Evolutionary conservation across 2,329 filamentous ascomycete genomes (phyloP), one percentile per base, ranked within the genome.

Genomic region (Paracorniculantispora psalliotae): DNA sequence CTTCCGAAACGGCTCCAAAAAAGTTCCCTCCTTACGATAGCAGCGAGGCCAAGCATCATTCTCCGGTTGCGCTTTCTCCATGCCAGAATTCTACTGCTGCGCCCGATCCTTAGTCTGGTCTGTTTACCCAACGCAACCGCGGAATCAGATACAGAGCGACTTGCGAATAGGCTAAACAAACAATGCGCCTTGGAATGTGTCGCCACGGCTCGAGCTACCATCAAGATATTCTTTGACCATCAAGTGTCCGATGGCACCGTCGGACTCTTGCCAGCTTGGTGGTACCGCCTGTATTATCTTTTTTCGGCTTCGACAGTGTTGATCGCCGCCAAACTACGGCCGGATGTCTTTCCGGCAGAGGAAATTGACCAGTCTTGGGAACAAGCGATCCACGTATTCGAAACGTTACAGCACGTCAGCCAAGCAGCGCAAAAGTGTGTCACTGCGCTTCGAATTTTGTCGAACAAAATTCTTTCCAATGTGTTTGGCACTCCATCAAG

Each of bases 241-340:
- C 70, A 71, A n/a, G 62, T 64, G 0, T 60, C 64, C 6, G 69
- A 75, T 7, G 67, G 65, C 5, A 71, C 69, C 0, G 65, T 73
- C 1, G 72, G 72, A 0, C 62, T 74, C 0, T 62, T 75, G 0
- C 73, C 72, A 2, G 72, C 72, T 0, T 75, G 73, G 73, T 75
- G 73, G 73, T 74, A 75, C 46, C 64, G 72, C 1, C 66, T 75
- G 0, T 74, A 72, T 58, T 75, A 74, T 17, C 62, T 75, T 17
- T 74, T 73, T 64, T 70, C 71, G 0, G 72, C 73, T 0, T 70
- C 73, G 1, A 73, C 69, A 0, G 65, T 74, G 0, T 66, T 75
- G 2, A 70, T 75, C 2, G 72, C 71, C 0, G 72, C 73, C 1
- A 71, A 69, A 21, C 63, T 75, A 0, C 67, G 72, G 2, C 71